phyloP scores from a whole-genome alignment of 1,139 yeast species.

The Pichia sp. region DNA sequence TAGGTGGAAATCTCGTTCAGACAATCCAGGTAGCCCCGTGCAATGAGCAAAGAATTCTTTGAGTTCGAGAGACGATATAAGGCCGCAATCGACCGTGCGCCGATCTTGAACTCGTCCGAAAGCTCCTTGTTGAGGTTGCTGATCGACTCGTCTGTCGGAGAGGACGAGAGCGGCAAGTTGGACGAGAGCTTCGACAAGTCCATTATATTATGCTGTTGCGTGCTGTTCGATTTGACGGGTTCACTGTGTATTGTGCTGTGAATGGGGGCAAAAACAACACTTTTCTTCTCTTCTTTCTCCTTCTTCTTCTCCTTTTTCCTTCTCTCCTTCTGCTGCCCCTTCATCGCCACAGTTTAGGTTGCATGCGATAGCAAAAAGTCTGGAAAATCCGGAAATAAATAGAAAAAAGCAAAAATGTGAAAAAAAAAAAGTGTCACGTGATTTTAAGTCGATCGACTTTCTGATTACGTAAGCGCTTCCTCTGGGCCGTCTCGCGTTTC shows the following conservation, averaged over 20 bases:
- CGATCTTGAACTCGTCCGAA: slow-evolving; percentile 53
- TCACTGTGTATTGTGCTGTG: too few species aligned
- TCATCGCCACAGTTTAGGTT: neutral
- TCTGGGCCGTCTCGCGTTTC: neutral
- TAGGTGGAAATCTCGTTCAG: slow-evolving; percentile 51
- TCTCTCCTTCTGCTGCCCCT: neutral
- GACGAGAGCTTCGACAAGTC: slow-evolving; percentile 53
- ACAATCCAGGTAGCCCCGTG: slow-evolving; percentile 55
- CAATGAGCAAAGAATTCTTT: slow-evolving; percentile 40
- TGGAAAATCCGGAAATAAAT: too few species aligned
- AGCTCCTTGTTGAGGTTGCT: slow-evolving; percentile 43
- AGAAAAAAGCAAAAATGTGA: too few species aligned
- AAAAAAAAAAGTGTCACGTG: neutral
- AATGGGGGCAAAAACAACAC: too few species aligned
- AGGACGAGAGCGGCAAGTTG: slow-evolving; percentile 46
- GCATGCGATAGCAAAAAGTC: too few species aligned
- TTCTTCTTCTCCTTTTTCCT: neutral
- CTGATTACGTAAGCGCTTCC: neutral
- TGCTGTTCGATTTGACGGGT: too few species aligned
- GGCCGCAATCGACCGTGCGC: slow-evolving; percentile 63
- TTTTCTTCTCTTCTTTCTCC: neutral
- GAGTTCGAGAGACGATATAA: slow-evolving; percentile 51
- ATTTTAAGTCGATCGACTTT: neutral
- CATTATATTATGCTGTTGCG: slow-evolving; percentile 30
- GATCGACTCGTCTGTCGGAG: slow-evolving; percentile 42